Evolutionary conservation across 306 rosid species (phyloP).

Genomic region (Casuarina equisetifolia): DNA sequence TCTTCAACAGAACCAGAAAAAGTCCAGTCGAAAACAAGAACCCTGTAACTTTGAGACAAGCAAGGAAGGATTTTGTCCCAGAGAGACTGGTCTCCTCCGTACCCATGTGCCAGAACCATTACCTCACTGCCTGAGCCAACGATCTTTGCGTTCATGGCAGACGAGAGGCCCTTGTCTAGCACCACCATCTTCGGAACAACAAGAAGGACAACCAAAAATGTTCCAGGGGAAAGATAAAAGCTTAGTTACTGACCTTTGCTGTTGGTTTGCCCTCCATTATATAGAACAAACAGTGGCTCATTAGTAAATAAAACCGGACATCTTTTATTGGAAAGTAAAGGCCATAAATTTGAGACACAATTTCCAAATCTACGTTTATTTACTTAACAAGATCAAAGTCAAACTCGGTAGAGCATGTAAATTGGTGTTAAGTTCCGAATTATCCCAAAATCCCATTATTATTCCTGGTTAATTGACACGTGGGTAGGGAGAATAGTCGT

Average conservation of each 20-base stretch:
- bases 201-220: neutral
- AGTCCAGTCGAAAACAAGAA: slow-evolving; percentile 78
- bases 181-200: slow-evolving; percentile 31
- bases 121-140: slow-evolving; percentile 46
- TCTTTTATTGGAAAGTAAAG: neutral
- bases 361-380: no score
- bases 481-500: no score
- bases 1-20: slow-evolving; percentile 62
- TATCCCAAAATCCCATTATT: no score
- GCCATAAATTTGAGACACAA: no score
- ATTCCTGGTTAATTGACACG: no score
- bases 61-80: slow-evolving; percentile 75
- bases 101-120: slow-evolving; percentile 86
- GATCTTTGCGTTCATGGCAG: slow-evolving; percentile 47
- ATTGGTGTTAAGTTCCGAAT: no score
- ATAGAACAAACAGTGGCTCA: neutral
- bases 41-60: slow-evolving; percentile 36
- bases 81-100: slow-evolving; percentile 74
- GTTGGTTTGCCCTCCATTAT: neutral
- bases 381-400: no score
- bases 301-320: neutral
- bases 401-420: no score
- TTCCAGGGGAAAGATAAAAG: neutral
- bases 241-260: slow-evolving; percentile 17
- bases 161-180: slow-evolving; percentile 32